Evolutionary conservation across 2,329 filamentous ascomycete species (phyloP).

Genomic region (Orbilia brochopaga): DNA sequence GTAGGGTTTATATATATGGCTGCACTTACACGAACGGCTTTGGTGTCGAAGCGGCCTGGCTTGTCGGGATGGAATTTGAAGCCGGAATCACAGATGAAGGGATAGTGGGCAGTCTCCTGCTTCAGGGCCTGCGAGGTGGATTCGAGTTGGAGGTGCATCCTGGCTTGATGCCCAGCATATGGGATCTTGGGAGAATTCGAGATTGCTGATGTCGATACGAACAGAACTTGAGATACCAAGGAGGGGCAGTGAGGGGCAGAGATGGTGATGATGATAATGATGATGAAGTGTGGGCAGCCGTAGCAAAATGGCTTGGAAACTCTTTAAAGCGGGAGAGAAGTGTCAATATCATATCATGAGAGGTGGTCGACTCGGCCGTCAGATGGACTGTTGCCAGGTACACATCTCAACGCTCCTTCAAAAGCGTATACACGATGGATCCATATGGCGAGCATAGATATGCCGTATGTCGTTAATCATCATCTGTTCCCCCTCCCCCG

Average conservation of each 20-base stretch:
- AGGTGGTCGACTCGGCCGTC: neutral
- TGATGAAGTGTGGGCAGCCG: too few relatives aligned
- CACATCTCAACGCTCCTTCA: neutral
- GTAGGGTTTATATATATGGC: neutral
- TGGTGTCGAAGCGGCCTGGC: constrained; percentile 22
- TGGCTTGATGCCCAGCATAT: neutral
- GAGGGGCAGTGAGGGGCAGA: too few relatives aligned
- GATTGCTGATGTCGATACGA: neutral
- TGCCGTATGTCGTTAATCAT: neutral
- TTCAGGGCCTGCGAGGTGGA: constrained; percentile 6
- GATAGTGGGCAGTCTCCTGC: constrained; percentile 25
- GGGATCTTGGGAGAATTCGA: neutral
- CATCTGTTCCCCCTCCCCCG: neutral
- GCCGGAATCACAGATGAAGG: constrained; percentile 22
- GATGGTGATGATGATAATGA: neutral
- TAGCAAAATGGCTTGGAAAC: neutral
- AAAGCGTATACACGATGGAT: neutral
- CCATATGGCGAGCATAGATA: too few relatives aligned
- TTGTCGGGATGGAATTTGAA: constrained; percentile 31
- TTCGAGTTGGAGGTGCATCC: constrained; percentile 29
- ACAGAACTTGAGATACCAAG: too few relatives aligned
- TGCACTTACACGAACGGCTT: constrained; percentile 26
- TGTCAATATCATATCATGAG: neutral
- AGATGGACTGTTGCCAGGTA: constrained; percentile 1
- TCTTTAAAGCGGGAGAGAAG: neutral